These are phyloP conservation scores for Linum trigynum DNA, from an alignment of 345 rosid genomes.

Conservation along the genomic window DNA sequence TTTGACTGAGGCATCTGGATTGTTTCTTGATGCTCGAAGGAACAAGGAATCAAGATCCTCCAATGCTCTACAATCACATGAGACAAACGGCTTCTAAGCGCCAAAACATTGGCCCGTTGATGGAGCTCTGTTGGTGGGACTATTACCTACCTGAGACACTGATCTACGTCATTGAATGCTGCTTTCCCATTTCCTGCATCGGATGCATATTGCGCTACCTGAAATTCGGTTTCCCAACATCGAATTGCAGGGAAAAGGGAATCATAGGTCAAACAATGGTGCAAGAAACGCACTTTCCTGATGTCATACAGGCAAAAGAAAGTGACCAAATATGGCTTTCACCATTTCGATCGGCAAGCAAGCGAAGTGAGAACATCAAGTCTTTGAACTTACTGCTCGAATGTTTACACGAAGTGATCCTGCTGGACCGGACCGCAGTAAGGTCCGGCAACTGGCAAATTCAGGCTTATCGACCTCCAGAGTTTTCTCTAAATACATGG, in stretches of 20 bases:
- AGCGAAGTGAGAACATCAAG: background rate
- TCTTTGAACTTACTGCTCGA: slow-evolving; percentile 49
- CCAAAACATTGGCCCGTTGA: background rate
- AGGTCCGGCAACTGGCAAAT: slow-evolving; percentile 42
- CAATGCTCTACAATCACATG: slow-evolving; percentile 34
- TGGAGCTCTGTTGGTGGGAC: background rate
- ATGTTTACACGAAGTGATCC: slow-evolving; percentile 66
- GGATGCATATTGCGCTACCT: slow-evolving; percentile 89
- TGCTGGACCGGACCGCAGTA: slow-evolving; percentile 74
- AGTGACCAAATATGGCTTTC: too few relatives aligned
- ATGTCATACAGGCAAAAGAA: too few relatives aligned
- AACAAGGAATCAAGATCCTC: slow-evolving; percentile 73
- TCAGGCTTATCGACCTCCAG: slow-evolving; percentile 54
- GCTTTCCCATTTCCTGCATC: slow-evolving; percentile 59
- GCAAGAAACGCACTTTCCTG: too few relatives aligned
- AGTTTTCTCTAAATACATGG: slow-evolving; percentile 25
- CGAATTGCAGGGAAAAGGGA: too few relatives aligned
- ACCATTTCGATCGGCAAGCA: background rate
- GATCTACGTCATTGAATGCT: slow-evolving; percentile 56
- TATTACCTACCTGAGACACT: slow-evolving; percentile 54
- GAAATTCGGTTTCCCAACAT: slow-evolving; percentile 14
- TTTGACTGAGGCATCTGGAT: slow-evolving; percentile 45
- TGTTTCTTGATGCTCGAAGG: slow-evolving; percentile 66
- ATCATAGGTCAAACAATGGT: too few relatives aligned
- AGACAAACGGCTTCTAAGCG: too few relatives aligned